Percentiles rank a stretch among this genome's conserved stretches.
Evolutionary conservation across 371 early-diverging fungal genomes (phyloP).

Genomic region (Amoeboaphelidium occidentale): DNA sequence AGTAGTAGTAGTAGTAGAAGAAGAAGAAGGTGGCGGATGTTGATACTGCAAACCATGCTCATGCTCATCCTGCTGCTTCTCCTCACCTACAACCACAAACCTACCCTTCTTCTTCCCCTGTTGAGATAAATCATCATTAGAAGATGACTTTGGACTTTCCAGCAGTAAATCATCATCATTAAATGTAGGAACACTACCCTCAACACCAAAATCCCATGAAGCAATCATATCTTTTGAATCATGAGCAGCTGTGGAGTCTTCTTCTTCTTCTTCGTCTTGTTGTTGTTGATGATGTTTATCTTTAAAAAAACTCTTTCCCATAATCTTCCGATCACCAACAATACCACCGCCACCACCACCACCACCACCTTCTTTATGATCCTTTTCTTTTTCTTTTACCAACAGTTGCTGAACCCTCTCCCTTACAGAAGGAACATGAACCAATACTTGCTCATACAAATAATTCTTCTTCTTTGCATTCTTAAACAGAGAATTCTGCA

Average conservation of each 20-base stretch:
- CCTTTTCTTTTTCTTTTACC: neutral
- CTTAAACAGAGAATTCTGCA: neutral
- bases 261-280: neutral
- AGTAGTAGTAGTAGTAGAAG: neutral
- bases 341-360: neutral
- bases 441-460: neutral
- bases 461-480: neutral
- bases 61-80: neutral
- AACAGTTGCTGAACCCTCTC: neutral
- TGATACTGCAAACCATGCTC: neutral
- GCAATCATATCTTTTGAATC: neutral
- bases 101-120: neutral
- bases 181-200: neutral
- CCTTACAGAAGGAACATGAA: neutral
- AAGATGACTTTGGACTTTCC: too few relatives aligned
- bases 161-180: too few relatives aligned
- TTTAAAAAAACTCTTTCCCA: neutral
- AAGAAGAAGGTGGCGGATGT: neutral
- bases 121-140: too few relatives aligned
- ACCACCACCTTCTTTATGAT: neutral
- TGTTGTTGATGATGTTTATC: neutral
- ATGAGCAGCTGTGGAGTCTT: neutral
- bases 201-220: neutral
- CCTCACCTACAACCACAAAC: neutral
- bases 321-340: neutral